Conservation (phyloP, 208 protist species). For the Naegleria gruberi region DNA sequence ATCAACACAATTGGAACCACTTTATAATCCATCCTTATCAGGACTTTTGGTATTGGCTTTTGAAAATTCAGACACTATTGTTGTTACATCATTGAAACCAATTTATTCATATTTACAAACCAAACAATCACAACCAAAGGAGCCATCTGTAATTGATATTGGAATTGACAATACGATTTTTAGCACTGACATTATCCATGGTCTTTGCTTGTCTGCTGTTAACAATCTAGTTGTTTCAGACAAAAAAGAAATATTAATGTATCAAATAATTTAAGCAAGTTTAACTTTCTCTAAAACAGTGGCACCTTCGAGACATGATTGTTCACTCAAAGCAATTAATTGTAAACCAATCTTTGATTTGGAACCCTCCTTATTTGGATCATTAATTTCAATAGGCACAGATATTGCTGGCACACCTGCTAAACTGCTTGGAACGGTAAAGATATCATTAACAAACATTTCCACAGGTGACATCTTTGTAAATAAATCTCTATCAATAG, state of each 20-base stretch:
- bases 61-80: not conserved
- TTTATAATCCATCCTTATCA: not conserved
- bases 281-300: not conserved
- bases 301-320: not conserved
- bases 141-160: not conserved
- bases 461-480: not conserved
- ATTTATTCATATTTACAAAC: not conserved
- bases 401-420: constrained; percentile 19
- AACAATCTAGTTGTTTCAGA: not conserved
- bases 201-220: not conserved
- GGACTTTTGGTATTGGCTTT: not conserved
- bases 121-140: not conserved
- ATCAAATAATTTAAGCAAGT: not conserved
- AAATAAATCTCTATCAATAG: not conserved
- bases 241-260: not conserved
- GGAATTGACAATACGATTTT: not conserved
- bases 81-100: not conserved
- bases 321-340: constrained; percentile 2
- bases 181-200: not conserved
- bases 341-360: not conserved
- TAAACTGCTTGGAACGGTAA: constrained; percentile 7
- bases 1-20: not conserved
- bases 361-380: not conserved
- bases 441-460: constrained; percentile 1
- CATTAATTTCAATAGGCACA: not conserved